Evolutionary conservation across 116 monocot genomes (phyloP).

Genomic region (Cymodocea nodosa): DNA sequence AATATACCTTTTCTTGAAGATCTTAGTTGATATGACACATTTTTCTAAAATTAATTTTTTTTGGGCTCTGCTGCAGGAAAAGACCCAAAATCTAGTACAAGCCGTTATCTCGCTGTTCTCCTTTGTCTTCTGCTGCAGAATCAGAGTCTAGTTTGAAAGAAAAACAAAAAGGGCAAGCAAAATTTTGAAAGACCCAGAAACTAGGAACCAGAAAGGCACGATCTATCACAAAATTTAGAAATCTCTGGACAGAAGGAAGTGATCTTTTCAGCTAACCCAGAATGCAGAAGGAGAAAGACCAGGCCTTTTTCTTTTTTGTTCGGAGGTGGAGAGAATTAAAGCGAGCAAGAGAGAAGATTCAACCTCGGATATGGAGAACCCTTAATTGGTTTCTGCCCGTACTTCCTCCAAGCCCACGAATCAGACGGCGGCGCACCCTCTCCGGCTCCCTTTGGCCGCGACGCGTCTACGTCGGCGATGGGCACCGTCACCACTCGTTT

Average conservation of each 20-base stretch:
- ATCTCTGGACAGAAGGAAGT: not conserved
- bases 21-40: not conserved
- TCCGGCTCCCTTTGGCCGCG: constrained; percentile 22
- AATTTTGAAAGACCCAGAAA: not conserved
- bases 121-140: too few species aligned
- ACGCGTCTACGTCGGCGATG: constrained; percentile 14
- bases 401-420: constrained; percentile 62
- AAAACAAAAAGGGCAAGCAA: not conserved
- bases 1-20: not conserved
- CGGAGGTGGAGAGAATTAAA: too few species aligned
- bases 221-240: not conserved
- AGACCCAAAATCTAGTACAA: constrained; percentile 4
- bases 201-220: not conserved
- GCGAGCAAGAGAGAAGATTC: not conserved
- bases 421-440: constrained; percentile 48
- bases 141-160: too few species aligned
- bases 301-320: too few species aligned
- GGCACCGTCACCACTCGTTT: constrained; percentile 29
- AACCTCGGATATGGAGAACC: constrained; percentile 55
- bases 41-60: too few species aligned
- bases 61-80: too few species aligned
- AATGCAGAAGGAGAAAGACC: too few species aligned
- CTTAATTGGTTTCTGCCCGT: constrained; percentile 64
- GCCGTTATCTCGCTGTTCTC: too few species aligned
- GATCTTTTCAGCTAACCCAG: too few species aligned